Evolutionary conservation across 2,329 filamentous ascomycete species (phyloP).

Genomic region (Coniochaeta pulveracea): DNA sequence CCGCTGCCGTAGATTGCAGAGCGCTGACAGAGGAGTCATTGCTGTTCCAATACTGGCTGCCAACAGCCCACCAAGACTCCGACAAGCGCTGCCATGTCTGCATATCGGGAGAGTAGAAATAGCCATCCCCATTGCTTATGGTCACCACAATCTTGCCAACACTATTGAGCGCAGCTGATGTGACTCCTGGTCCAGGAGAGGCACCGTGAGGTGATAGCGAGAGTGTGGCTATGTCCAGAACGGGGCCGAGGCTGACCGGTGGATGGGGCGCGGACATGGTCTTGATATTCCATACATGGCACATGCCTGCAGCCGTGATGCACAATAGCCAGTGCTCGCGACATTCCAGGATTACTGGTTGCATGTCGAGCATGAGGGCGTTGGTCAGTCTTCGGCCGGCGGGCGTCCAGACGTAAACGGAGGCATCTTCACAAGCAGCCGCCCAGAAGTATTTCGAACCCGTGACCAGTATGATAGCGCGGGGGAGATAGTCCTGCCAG

Average conservation of each 20-base stretch:
- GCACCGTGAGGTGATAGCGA: conserved; percentile 65
- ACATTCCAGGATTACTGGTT: conserved; percentile 88
- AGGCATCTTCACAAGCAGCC: conserved; percentile 86
- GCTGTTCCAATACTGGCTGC: conserved; percentile 98
- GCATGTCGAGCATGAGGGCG: conserved; percentile 76
- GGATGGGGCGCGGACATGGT: conserved; percentile 77
- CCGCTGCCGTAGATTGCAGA: conserved; percentile 59
- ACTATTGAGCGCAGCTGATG: conserved; percentile 83
- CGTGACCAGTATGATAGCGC: conserved; percentile 77
- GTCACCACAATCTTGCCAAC: conserved; percentile 80
- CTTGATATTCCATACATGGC: conserved; percentile 87
- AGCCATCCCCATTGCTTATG: conserved; percentile 89
- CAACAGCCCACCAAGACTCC: conserved; percentile 96
- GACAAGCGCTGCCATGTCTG: conserved; percentile 92
- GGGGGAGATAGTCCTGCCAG: conserved; percentile 91
- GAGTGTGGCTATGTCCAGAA: conserved; percentile 76
- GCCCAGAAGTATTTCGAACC: conserved; percentile 89
- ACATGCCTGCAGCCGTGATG: conserved; percentile 79
- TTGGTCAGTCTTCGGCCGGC: conserved; percentile 79
- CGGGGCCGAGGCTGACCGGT: conserved; percentile 76
- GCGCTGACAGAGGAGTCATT: conserved; percentile 83
- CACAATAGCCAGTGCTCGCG: conserved; percentile 82
- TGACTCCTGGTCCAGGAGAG: conserved; percentile 71
- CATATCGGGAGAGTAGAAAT: conserved; percentile 76
- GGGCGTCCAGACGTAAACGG: conserved; percentile 82